These are phyloP conservation scores for Leishmania arabica DNA, from an alignment of 208 protist genomes.

Conservation along the genomic window DNA sequence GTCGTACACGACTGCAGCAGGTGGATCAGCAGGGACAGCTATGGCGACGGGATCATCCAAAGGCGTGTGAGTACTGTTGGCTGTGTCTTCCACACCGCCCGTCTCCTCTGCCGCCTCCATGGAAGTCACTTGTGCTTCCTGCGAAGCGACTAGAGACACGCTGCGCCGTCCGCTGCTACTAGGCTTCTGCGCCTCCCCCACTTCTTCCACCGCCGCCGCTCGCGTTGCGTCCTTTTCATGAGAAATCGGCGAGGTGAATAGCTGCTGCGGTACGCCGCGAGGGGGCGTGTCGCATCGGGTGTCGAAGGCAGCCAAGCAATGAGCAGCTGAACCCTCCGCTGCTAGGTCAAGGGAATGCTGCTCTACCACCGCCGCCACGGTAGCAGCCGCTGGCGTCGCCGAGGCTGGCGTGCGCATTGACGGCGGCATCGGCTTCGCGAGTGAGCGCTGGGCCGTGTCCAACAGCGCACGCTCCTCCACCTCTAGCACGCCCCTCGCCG, in stretches of 20 bases:
- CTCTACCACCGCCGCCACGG: not conserved
- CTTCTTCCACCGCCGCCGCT: not conserved
- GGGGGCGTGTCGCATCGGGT: not conserved
- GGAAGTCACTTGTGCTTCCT: not conserved
- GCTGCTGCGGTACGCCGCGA: slow-evolving; percentile 26
- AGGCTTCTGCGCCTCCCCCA: not conserved
- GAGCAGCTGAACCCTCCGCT: not conserved
- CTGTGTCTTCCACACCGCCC: not conserved
- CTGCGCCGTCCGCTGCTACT: slow-evolving; percentile 10
- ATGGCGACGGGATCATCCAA: not conserved
- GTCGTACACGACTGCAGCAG: slow-evolving; percentile 17
- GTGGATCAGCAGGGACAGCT: slow-evolving; percentile 6
- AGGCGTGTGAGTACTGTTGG: not conserved
- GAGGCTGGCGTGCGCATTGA: not conserved
- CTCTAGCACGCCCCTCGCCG: slow-evolving; percentile 42
- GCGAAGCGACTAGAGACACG: slow-evolving; percentile 10
- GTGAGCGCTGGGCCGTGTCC: slow-evolving; percentile 41
- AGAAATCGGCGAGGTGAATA: slow-evolving; percentile 19
- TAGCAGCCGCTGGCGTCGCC: not conserved
- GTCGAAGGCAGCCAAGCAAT: not conserved
- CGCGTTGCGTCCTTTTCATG: not conserved
- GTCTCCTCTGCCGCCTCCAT: not conserved
- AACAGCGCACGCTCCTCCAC: slow-evolving; percentile 48
- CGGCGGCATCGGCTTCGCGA: slow-evolving; percentile 7
- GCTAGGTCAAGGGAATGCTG: too few species aligned